Conservation (phyloP, 495 filamentous ascomycete species). For the Jackrogersella minutella region DNA sequence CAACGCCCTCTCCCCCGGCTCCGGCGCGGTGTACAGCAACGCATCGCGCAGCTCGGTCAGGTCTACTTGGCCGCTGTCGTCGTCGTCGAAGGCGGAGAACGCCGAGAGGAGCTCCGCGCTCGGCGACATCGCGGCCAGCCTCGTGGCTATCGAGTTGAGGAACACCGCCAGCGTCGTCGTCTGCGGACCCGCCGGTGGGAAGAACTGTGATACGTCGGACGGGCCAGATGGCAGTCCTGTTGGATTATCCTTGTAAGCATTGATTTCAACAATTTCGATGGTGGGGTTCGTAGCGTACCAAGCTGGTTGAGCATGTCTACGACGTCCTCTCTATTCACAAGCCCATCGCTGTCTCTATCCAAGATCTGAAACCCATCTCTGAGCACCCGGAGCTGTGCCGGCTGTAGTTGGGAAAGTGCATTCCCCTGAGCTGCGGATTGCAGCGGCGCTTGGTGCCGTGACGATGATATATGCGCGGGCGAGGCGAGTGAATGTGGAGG, state of each 20-base stretch:
- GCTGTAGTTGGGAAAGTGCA: slow-evolving; percentile 68
- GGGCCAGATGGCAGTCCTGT: slow-evolving; percentile 60
- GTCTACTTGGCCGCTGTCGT: slow-evolving; percentile 93
- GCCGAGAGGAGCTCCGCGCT: slow-evolving; percentile 82
- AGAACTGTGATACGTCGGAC: slow-evolving; percentile 73
- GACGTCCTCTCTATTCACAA: slow-evolving; percentile 78
- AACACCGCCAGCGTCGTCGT: slow-evolving; percentile 85
- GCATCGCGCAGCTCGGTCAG: slow-evolving; percentile 82
- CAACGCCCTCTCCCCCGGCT: slow-evolving; percentile 71
- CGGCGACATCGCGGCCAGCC: slow-evolving; percentile 75
- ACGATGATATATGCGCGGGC: slow-evolving; percentile 50
- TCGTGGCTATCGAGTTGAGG: slow-evolving; percentile 75
- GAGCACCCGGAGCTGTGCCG: slow-evolving; percentile 75
- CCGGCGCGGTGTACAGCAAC: slow-evolving; percentile 79
- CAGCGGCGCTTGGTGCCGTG: slow-evolving; percentile 39
- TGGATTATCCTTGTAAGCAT: slow-evolving; percentile 9
- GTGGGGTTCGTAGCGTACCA: slow-evolving; percentile 52
- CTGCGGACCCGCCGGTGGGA: slow-evolving; percentile 70
- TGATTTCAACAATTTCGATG: neutral
- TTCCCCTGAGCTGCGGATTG: slow-evolving; percentile 51
- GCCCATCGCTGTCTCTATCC: slow-evolving; percentile 80
- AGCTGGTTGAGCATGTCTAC: slow-evolving; percentile 80
- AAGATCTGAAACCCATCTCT: slow-evolving; percentile 88
- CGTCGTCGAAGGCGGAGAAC: slow-evolving; percentile 93
- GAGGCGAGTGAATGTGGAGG: slow-evolving; percentile 55